Percentiles rank a stretch among this genome's conserved stretches.
These are phyloP conservation scores for Monilinia laxa DNA, from an alignment of 2,329 filamentous ascomycete genomes.

Conservation along the genomic window DNA sequence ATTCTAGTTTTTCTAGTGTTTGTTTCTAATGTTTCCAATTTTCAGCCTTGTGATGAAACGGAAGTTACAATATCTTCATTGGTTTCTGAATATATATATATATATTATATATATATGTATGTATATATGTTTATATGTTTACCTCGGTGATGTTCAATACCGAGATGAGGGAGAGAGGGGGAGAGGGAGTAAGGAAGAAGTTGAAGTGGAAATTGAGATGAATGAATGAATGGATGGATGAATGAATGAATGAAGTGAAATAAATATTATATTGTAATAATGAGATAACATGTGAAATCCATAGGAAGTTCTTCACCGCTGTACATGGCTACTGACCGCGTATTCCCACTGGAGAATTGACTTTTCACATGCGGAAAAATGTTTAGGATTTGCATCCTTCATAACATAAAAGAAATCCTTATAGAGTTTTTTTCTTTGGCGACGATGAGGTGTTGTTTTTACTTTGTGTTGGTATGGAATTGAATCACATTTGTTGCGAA, in stretches of 20 bases:
- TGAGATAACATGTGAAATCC: background rate
- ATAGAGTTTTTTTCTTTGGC: too few relatives aligned
- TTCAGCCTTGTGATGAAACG: slow-evolving; percentile 7
- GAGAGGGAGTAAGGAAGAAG: background rate
- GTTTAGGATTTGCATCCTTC: too few relatives aligned
- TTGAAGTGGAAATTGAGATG: background rate
- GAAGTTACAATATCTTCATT: background rate
- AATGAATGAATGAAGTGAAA: background rate
- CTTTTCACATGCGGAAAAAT: too few relatives aligned
- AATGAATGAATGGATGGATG: background rate
- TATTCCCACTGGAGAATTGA: background rate
- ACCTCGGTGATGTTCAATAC: background rate
- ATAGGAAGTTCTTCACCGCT: background rate
- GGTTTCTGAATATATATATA: background rate
- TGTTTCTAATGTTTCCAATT: background rate
- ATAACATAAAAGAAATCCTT: too few relatives aligned
- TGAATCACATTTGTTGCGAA: too few relatives aligned
- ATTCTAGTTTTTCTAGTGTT: background rate
- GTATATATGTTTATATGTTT: too few relatives aligned
- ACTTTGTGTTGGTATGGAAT: too few relatives aligned
- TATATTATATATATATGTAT: background rate
- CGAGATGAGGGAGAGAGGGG: background rate
- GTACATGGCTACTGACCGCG: background rate
- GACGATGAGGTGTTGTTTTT: too few relatives aligned
- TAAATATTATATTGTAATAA: background rate